Percentiles rank a stretch among this genome's conserved stretches.
Conservation (phyloP, 805 yeast species). For the Ogataea paradorogensis region DNA sequence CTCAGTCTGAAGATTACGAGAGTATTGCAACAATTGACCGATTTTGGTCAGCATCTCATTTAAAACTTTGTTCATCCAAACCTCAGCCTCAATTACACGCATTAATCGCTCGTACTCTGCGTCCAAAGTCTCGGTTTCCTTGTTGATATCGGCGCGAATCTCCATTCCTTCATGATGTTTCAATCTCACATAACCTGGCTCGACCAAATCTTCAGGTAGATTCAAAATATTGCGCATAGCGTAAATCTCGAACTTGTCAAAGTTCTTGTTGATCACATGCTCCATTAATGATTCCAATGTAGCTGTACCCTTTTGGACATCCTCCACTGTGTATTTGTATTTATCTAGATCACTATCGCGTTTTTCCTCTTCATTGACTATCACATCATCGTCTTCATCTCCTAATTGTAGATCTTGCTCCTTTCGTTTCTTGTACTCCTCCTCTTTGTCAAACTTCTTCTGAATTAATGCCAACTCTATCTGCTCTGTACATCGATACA, state of each 20-base stretch:
- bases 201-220: conserved; percentile 62
- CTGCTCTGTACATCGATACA: conserved; percentile 79
- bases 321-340: conserved; percentile 32
- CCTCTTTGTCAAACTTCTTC: conserved; percentile 29
- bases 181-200: conserved; percentile 63
- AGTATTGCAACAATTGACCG: conserved; percentile 33
- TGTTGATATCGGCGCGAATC: conserved; percentile 17
- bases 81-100: conserved; percentile 41
- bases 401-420: conserved; percentile 8
- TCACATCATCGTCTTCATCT: conserved; percentile 29
- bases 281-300: conserved; percentile 75
- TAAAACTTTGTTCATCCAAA: conserved; percentile 41
- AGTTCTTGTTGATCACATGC: conserved; percentile 71
- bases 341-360: conserved; percentile 3
- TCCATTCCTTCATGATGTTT: conserved; percentile 63
- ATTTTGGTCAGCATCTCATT: conserved; percentile 40
- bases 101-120: conserved; percentile 31
- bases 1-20: conserved; percentile 18
- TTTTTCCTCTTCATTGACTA: conserved; percentile 25
- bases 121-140: conserved; percentile 17
- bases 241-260: conserved; percentile 84
- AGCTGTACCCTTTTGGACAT: conserved; percentile 75
- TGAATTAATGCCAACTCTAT: conserved; percentile 61
- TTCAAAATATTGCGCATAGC: conserved; percentile 71
- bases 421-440: conserved; percentile 17